Percentiles rank a stretch among this genome's conserved stretches.
Conservation (phyloP, 805 yeast genomes). For the Torulaspora franciscae region DNA sequence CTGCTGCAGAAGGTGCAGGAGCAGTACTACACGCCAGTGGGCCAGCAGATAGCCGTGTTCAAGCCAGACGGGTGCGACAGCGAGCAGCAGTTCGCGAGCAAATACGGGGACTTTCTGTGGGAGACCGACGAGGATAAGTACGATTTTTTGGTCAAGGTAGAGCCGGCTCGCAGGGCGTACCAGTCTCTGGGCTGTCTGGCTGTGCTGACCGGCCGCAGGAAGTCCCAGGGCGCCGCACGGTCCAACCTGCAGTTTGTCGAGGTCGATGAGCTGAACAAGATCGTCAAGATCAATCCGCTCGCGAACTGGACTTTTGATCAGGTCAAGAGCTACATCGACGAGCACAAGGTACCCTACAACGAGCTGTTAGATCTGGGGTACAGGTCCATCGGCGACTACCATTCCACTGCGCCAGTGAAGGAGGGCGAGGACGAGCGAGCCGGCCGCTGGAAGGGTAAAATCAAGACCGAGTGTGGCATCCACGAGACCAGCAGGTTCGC, state of each 20-base stretch:
- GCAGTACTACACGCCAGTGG: slow-evolving; percentile 42
- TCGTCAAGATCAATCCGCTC: slow-evolving; percentile 84
- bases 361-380: slow-evolving; percentile 80
- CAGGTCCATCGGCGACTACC: slow-evolving; percentile 92
- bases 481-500: slow-evolving; percentile 77
- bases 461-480: slow-evolving; percentile 93
- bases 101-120: slow-evolving; percentile 79
- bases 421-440: slow-evolving; percentile 94
- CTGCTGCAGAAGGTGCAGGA: slow-evolving; percentile 55
- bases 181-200: slow-evolving; percentile 67
- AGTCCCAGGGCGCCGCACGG: slow-evolving; percentile 85
- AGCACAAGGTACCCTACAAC: slow-evolving; percentile 76
- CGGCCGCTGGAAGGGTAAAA: slow-evolving; percentile 94
- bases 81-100: slow-evolving; percentile 57
- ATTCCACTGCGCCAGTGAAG: slow-evolving; percentile 80
- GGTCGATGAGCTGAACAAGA: slow-evolving; percentile 60
- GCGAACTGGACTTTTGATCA: slow-evolving; percentile 74
- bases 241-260: slow-evolving; percentile 69
- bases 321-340: slow-evolving; percentile 65
- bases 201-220: slow-evolving; percentile 86
- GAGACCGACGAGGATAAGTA: slow-evolving; percentile 73
- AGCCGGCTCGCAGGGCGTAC: slow-evolving; percentile 86
- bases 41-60: slow-evolving; percentile 52
- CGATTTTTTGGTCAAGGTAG: slow-evolving; percentile 86
- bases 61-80: slow-evolving; percentile 54